Evolutionary conservation across 768 basidiomycete species (phyloP).

Genomic region (Bullera alba): DNA sequence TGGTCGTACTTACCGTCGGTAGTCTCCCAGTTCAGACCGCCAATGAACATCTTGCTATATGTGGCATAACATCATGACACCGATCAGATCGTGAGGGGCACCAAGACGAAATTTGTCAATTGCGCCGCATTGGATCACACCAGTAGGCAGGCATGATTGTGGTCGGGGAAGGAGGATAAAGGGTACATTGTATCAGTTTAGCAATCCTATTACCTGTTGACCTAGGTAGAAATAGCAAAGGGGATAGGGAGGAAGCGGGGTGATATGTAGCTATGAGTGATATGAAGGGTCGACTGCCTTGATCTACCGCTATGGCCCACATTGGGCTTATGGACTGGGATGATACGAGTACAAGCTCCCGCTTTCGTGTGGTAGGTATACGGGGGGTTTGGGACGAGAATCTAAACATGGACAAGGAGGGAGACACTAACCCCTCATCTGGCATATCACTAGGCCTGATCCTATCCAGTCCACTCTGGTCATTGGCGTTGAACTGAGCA

Average conservation of each 20-base stretch:
- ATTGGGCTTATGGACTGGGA: no score
- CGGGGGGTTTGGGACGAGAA: neutral
- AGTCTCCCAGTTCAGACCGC: slow-evolving; percentile 99
- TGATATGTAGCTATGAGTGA: no score
- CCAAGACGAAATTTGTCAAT: no score
- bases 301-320: no score
- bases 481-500: slow-evolving; percentile 3
- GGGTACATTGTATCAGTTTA: no score
- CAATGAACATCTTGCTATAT: slow-evolving; percentile 99
- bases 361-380: neutral
- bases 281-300: neutral
- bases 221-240: no score
- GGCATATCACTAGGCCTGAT: slow-evolving; percentile 70
- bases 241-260: no score
- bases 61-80: neutral
- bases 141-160: no score
- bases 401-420: slow-evolving; percentile 35
- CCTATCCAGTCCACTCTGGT: slow-evolving; percentile 18
- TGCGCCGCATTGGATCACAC: no score
- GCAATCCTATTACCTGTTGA: no score
- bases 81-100: neutral
- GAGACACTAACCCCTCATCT: slow-evolving; percentile 86
- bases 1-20: slow-evolving; percentile 80
- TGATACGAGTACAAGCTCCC: no score
- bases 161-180: no score